Evolutionary conservation across 2,329 filamentous ascomycete genomes (phyloP).

Genomic region (Chaetomiaceae sp.): DNA sequence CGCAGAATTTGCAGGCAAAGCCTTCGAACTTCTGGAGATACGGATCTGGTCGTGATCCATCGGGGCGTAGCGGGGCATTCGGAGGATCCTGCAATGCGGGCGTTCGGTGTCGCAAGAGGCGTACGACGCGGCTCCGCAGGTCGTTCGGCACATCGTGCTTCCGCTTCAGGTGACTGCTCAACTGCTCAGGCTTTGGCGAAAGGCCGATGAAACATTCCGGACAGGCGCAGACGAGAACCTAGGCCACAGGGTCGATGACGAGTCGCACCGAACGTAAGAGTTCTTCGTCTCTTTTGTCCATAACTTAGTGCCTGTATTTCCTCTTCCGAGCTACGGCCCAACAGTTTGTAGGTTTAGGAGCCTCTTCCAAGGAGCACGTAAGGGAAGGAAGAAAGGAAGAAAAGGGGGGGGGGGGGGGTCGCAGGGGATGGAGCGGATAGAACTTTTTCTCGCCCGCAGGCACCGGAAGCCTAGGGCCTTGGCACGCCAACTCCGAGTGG

Average conservation of each 20-base stretch:
- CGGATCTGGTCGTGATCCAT: neutral
- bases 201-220: neutral
- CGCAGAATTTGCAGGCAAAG: neutral
- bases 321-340: neutral
- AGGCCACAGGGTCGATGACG: neutral
- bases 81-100: neutral
- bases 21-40: neutral
- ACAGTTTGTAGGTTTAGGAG: too few species aligned
- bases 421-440: too few species aligned
- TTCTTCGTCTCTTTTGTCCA: neutral
- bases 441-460: too few species aligned
- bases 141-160: neutral
- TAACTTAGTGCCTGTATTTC: neutral
- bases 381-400: too few species aligned
- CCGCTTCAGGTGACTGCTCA: neutral
- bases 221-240: neutral
- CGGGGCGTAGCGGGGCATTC: neutral
- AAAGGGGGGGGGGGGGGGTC: too few species aligned
- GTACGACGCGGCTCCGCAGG: neutral
- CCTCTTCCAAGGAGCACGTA: too few species aligned
- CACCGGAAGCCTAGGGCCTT: too few species aligned
- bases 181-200: neutral
- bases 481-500: too few species aligned
- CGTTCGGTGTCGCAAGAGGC: neutral
- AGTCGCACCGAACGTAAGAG: neutral